Base-by-base conservation (phyloP, 345 rosid genomes). In the Melaleuca alternifolia region DNA sequence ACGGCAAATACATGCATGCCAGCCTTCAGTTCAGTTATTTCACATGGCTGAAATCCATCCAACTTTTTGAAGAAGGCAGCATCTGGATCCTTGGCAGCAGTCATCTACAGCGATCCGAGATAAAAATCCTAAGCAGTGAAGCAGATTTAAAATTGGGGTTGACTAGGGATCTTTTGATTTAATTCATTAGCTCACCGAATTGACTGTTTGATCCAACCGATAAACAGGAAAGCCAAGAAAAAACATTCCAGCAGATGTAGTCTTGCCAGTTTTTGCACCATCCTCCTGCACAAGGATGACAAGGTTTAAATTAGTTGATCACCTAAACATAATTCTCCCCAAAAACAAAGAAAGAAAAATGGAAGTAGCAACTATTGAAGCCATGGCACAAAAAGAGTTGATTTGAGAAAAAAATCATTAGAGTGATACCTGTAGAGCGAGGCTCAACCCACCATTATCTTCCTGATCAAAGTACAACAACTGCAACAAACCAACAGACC, bases 21-120 rank as follows among this genome's bases (percentile, higher is more conserved):
- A 41, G 99, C 94, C 93, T 95, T 95, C 83, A 98, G 90, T 92
- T 95, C 97, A 54, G 93, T 92, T 88, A 98, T 91, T 93, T 98
- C 99, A 89, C 98, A 96, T 83, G 94, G 99, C 92, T 95, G 98
- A 92, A 98, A 98, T 54, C 96, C 98, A 92, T 96, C 99, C 88
- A 98, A 90, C 88, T 92, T 96, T 88, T 95, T 96, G 89, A 98
- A 98, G 92, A 96, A 96, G 85, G 97, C 96, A 77, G 95, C 89
- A 91, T 96, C 97, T 52, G 97, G 98, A 89, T 98, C 99, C 91
- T 96, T 98, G 84, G 96, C 93, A 83, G 96, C 94, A 81, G 98
- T 93, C 90, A 92, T 82, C 99, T 98, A 62, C 82, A 61, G 87
- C 48, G 86, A 82, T 85, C 84, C 8, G 1, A 61, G 61, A 86